Evolutionary conservation across 805 yeast genomes (phyloP), one percentile per base, ranked within the genome.

Genomic region (Lipomyces lipofer): DNA sequence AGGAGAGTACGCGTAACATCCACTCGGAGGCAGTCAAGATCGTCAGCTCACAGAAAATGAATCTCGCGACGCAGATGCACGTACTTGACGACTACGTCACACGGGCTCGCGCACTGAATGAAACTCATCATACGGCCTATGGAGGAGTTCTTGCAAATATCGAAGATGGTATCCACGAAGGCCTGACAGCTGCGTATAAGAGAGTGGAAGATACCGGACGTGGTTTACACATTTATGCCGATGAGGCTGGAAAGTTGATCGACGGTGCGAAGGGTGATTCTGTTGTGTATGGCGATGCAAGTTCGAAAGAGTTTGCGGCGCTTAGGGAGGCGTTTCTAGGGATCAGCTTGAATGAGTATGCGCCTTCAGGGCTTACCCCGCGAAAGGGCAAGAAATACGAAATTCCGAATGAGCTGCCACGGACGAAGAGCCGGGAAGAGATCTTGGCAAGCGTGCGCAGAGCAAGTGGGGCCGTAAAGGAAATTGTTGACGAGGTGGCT

Each of bases 41-140:
- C 28, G 62, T 58, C 9, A 38, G 35, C 12, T 40, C 51, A 48
- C 62, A 58, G 42, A 58, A 56, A 43, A 51, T 39, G 25, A 57
- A 52, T 36, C 49, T 58, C n/a, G 50, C 52, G 2, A 39, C 30
- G 25, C 62, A 58, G 28, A 57, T 58, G 60, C 54, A 46, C 33
- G 51, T 55, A 12, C 44, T 58, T 30, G 62, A 58, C 25, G 58
- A 35, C 17, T 58, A 56, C 39, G 62, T 58, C 21, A 39, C 50
- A 5, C 47, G 55, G 9, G 62, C 62, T n/a, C 52, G 58, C n/a
- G 52, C 54, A 32, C 57, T 52, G 39, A 57, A 56, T 36, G 62
- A 56, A 42, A 30, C 40, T 17, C 60, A 56, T 32, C 53, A 58
- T 24, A 19, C 22, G 13, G 48, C 47, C n/a, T 52, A 57, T 21